Evolutionary conservation across 306 rosid genomes (phyloP), one percentile per base, ranked within the genome.

Genomic region (Gynostemma pentaphyllum): DNA sequence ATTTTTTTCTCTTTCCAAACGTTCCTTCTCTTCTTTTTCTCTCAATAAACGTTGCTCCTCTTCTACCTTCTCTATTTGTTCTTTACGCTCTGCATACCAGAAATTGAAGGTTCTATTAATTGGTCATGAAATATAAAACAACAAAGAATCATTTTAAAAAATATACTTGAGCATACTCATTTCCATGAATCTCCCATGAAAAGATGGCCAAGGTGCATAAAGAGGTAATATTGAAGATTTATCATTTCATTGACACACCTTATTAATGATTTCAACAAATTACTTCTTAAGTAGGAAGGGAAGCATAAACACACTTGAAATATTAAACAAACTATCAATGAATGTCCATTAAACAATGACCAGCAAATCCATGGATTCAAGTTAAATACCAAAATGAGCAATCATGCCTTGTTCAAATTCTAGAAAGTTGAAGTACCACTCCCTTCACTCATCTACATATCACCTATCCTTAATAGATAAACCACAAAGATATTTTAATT

Each of bases 21-120:
- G 95, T 32, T 47, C 73, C 71, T 54, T 71, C 70, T 76, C 81
- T 70, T 79, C 79, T 56, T 74, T 74, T 45, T 79, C 96, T 78
- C 79, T 87, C 74, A 5, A 69, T 41, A 85, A 72, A 1, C 95
- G 91, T 61, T 85, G 96, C 80, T 85, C 96, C 78, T 87, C 96
- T 79, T 88, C 99, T 24, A 77, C 90, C 86, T 84, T 88, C 59
- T 88, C 99, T 76, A 94, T 86, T 72, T 83, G 94, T 76, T 94
- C 99, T 72, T 88, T 94, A 68, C 75, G 97, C 67, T 94, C 99
- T 94, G 72, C 63, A 79, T 41, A 64, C 59, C 24, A 78, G 61
- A 70, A 5, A 51, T 39, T 26, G 18, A 5, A 39, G 16, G 24
- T 45, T 63, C 23, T 24, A 9, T 63, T 9, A 42, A 29, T 9